Conservation (phyloP, 306 rosid species). For the Rosa multiflora region DNA sequence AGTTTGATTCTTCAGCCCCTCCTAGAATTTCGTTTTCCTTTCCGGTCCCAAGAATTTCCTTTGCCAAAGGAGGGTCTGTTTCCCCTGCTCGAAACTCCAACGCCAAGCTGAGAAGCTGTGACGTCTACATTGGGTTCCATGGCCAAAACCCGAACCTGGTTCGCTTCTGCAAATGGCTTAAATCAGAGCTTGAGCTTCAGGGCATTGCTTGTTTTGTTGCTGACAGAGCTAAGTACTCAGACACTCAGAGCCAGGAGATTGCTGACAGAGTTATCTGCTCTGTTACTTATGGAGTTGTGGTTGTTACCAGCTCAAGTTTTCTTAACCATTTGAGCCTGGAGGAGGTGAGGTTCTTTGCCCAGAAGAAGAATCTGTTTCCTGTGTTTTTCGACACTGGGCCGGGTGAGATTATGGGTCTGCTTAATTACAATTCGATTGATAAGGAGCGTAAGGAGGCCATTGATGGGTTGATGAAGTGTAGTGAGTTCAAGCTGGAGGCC, state of each 20-base stretch:
- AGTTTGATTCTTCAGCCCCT: slow-evolving; percentile 40
- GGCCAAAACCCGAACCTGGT: slow-evolving; percentile 61
- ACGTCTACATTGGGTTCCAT: slow-evolving; percentile 80
- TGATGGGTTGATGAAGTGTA: slow-evolving; percentile 58
- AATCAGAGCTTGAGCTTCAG: slow-evolving; percentile 85
- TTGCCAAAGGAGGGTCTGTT: slow-evolving; percentile 58
- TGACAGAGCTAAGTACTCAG: slow-evolving; percentile 73
- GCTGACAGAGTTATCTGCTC: slow-evolving; percentile 80
- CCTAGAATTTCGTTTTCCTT: slow-evolving; percentile 82
- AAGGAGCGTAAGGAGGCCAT: slow-evolving; percentile 67
- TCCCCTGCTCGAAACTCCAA: slow-evolving; percentile 52
- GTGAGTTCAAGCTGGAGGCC: slow-evolving; percentile 65
- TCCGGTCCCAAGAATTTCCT: slow-evolving; percentile 73
- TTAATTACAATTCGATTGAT: slow-evolving; percentile 48
- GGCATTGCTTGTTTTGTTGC: slow-evolving; percentile 88
- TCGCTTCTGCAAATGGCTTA: slow-evolving; percentile 83
- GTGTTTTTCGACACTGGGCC: slow-evolving; percentile 61
- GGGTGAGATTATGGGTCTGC: slow-evolving; percentile 51
- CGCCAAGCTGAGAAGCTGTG: slow-evolving; percentile 68
- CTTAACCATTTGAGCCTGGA: slow-evolving; percentile 62
- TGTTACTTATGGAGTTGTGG: slow-evolving; percentile 68
- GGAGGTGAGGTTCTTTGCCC: slow-evolving; percentile 79
- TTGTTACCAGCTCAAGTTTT: slow-evolving; percentile 60
- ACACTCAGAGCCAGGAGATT: slow-evolving; percentile 75
- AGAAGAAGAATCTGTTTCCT: slow-evolving; percentile 83